phyloP scores from a whole-genome alignment of 1,284 basidiomycete genomes.

The Malassezia slooffiae region DNA sequence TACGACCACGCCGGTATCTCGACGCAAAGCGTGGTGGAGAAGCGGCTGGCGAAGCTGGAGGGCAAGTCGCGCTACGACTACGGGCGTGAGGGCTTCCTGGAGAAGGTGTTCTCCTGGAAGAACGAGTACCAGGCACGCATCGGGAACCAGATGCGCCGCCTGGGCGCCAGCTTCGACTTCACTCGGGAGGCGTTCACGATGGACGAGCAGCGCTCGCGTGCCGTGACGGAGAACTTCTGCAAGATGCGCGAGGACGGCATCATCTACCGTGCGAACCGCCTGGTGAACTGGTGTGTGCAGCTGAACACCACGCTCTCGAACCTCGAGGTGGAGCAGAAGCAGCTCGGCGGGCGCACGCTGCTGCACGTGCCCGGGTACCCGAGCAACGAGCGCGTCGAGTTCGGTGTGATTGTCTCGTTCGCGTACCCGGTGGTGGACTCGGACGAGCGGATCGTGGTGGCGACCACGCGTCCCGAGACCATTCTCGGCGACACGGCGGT shows the following conservation, averaged over 20 bases:
- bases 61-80: constrained; percentile 83
- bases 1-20: constrained; percentile 99
- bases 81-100: constrained; percentile 81
- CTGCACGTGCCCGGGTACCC: constrained; percentile 90
- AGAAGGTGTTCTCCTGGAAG: constrained; percentile 92
- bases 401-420: constrained; percentile 91
- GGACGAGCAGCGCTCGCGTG: constrained; percentile 59
- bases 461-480: constrained; percentile 95
- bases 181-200: constrained; percentile 88
- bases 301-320: constrained; percentile 95
- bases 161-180: constrained; percentile 94
- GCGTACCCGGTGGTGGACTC: constrained; percentile 77
- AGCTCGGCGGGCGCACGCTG: constrained; percentile 75
- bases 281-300: constrained; percentile 97
- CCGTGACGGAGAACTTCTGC: constrained; percentile 86
- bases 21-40: constrained; percentile 95
- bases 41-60: constrained; percentile 70
- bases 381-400: constrained; percentile 85
- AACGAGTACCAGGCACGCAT: constrained; percentile 88
- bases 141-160: constrained; percentile 72
- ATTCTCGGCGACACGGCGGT: constrained; percentile 98
- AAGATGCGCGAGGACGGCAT: constrained; percentile 82
- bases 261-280: constrained; percentile 87
- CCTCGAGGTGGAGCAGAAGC: constrained; percentile 91
- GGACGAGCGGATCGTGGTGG: constrained; percentile 84